phyloP scores from a whole-genome alignment of 169 alveolate species.

The Plasmodium cynomolgi region DNA sequence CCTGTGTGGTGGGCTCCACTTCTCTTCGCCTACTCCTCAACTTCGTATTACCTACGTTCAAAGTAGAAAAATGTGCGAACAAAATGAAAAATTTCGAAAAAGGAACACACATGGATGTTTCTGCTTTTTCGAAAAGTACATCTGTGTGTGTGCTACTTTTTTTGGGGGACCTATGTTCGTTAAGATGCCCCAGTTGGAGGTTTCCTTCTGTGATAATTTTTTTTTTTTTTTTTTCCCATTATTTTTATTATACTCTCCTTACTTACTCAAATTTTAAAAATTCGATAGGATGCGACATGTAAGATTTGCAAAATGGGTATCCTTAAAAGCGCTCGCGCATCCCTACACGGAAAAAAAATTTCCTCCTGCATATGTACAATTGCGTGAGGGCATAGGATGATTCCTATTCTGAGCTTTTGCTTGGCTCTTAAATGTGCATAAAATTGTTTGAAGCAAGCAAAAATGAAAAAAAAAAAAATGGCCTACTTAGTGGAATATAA shows the following conservation, averaged over 20 bases:
- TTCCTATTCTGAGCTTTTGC: not conserved
- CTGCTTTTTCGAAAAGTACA: not conserved
- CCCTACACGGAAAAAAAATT: not conserved
- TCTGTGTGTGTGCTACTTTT: not conserved
- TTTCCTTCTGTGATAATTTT: not conserved
- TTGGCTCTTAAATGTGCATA: not conserved
- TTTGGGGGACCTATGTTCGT: not conserved
- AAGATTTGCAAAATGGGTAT: not conserved
- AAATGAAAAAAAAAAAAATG: not conserved
- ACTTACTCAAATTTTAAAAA: not conserved
- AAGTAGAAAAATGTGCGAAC: not conserved
- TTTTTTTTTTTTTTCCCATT: not conserved
- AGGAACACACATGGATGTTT: not conserved
- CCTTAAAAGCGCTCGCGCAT: not conserved
- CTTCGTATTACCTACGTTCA: not conserved
- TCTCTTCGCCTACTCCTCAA: not conserved
- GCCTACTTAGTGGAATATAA: not conserved
- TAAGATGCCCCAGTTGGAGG: not conserved
- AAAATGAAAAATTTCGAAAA: not conserved
- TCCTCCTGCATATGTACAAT: not conserved
- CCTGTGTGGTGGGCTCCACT: not conserved
- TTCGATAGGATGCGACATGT: not conserved
- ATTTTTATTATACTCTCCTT: not conserved
- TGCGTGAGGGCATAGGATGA: not conserved
- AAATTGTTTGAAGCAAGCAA: not conserved